Percentiles rank a stretch among this genome's conserved stretches.
Conservation (phyloP, 2,329 filamentous ascomycete species). For the Lizonia empirigonia region DNA sequence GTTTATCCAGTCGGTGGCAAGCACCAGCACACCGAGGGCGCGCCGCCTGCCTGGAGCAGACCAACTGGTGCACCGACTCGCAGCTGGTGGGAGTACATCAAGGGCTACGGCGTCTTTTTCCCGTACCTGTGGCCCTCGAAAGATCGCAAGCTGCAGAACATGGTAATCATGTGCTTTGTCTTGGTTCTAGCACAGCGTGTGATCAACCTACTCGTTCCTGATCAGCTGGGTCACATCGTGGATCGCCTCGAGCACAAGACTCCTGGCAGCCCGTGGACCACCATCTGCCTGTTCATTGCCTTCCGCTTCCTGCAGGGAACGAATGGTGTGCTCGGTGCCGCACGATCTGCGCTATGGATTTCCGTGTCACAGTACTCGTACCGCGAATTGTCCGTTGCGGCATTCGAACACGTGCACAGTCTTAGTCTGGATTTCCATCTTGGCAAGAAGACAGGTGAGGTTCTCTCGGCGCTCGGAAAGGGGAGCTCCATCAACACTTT, state of each 20-base stretch:
- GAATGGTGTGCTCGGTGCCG: slow-evolving; percentile 83
- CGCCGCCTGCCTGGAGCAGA: slow-evolving; percentile 82
- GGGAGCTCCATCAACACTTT: slow-evolving; percentile 96
- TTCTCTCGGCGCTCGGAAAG: slow-evolving; percentile 93
- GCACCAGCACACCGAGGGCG: slow-evolving; percentile 59
- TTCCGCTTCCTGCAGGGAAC: slow-evolving; percentile 85
- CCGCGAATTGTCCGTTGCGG: slow-evolving; percentile 87
- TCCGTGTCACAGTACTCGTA: slow-evolving; percentile 97
- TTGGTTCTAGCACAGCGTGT: slow-evolving; percentile 80
- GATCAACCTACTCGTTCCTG: slow-evolving; percentile 87
- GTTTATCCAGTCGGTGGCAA: slow-evolving; percentile 51
- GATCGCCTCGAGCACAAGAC: slow-evolving; percentile 65
- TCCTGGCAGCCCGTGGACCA: slow-evolving; percentile 69
- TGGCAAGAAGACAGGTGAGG: slow-evolving; percentile 94
- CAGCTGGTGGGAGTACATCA: slow-evolving; percentile 95
- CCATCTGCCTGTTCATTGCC: slow-evolving; percentile 76
- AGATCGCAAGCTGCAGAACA: slow-evolving; percentile 72
- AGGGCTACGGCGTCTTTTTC: slow-evolving; percentile 91
- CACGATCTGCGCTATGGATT: slow-evolving; percentile 88
- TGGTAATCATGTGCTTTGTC: slow-evolving; percentile 81
- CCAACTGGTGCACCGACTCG: slow-evolving; percentile 84
- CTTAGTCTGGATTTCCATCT: slow-evolving; percentile 96
- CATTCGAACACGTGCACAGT: slow-evolving; percentile 95
- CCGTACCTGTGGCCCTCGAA: slow-evolving; percentile 96
- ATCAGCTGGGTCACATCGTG: slow-evolving; percentile 81